Base-by-base conservation (phyloP, 257 asterid genomes). In the Linderniella brevidens region DNA sequence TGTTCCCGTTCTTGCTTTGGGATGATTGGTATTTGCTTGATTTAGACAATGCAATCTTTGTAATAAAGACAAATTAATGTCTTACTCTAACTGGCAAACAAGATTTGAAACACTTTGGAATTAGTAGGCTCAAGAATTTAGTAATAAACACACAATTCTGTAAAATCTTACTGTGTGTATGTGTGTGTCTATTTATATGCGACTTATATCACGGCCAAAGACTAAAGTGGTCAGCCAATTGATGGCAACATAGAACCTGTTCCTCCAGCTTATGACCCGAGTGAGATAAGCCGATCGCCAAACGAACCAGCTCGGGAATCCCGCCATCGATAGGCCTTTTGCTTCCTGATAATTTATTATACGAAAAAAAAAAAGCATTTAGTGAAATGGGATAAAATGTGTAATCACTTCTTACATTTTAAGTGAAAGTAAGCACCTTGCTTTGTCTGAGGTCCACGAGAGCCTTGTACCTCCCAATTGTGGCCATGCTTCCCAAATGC, bases 221-320 rank as follows among this genome's bases (percentile, higher is more conserved):
- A 84, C 64, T 0, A 88, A 60, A 15, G 98, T 88, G 0, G 98
- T 88, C 51, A 78, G 41, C 95, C 95, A 88, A 49, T 84, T 84
- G 59, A 78, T 64, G 0, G 82, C 76, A 29, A 88, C 94, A 32
- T 88, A 84, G 50, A 88, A 76, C 51, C 90, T 76, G 78, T 88
- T 88, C 77, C 95, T 80, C 93, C 92, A 74, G 82, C 98, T 88
- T 38, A 88, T 57, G 19, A 88, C 93, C 7, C 98, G 81, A 12
- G 98, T 84, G 11, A 88, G 77, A 65, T 88, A 88, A 0, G 98
- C 95, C 0, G 98, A 88, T 17, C 94, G 82, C 98, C 98, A 88
- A 47, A 88, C 60, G n/a, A 84, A 76, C 82, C 80, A 88, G 71
- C 98, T 88, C 3, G 50, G 13, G 49, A 88, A 88, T 57, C 98